Evolutionary conservation across 1,139 yeast species (phyloP).

Genomic region (Debaryomyces udenii): DNA sequence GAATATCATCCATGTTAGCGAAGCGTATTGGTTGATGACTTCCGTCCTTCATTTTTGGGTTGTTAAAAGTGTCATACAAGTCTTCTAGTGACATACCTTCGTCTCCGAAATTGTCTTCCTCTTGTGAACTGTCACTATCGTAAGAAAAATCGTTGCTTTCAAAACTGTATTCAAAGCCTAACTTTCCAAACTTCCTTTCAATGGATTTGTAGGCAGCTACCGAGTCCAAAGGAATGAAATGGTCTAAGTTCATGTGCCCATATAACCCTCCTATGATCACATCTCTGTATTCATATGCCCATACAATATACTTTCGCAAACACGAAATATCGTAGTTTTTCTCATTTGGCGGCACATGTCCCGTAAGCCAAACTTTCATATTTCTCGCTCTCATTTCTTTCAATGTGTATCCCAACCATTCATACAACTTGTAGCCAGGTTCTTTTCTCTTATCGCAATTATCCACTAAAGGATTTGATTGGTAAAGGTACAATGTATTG

Average conservation of each 20-base stretch:
- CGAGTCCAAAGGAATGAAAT: conserved; percentile 76
- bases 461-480: conserved; percentile 79
- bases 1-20: conserved; percentile 20
- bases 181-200: conserved; percentile 19
- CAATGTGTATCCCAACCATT: conserved; percentile 77
- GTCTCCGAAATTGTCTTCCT: conserved; percentile 16
- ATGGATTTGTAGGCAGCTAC: conserved; percentile 64
- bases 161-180: conserved; percentile 13
- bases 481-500: conserved; percentile 75
- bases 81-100: conserved; percentile 14
- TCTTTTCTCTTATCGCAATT: conserved; percentile 71
- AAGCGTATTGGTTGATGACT: neutral
- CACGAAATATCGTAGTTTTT: conserved; percentile 76
- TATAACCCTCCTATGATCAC: conserved; percentile 79
- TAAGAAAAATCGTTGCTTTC: conserved; percentile 10
- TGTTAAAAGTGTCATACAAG: conserved; percentile 3
- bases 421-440: conserved; percentile 76
- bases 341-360: conserved; percentile 86
- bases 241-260: conserved; percentile 91
- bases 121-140: neutral
- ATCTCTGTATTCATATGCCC: conserved; percentile 83
- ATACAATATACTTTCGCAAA: conserved; percentile 68
- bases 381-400: conserved; percentile 72
- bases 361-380: conserved; percentile 84
- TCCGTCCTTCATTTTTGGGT: conserved; percentile 6